A percentile compares a stretch with the other conserved stretches of the same genome.
Evolutionary conservation across 2,329 filamentous ascomycete species (phyloP).

Genomic region (Penicillium brasilianum): DNA sequence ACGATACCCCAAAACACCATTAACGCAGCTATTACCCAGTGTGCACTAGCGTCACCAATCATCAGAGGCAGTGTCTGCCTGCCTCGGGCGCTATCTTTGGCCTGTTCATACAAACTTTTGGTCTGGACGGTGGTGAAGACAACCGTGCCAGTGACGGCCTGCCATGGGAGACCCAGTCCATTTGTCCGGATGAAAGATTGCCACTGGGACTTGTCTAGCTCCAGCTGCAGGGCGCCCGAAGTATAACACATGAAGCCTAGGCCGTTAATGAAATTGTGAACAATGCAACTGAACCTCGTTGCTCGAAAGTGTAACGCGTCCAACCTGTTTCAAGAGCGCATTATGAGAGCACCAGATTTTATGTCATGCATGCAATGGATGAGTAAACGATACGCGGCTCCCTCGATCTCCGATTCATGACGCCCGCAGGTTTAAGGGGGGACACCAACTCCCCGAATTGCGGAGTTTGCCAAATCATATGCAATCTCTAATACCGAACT

Average conservation of each 20-base stretch:
- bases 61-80: constrained; percentile 25
- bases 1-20: constrained; percentile 10
- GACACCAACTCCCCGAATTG: no score
- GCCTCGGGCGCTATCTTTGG: constrained; percentile 33
- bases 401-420: no score
- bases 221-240: constrained; percentile 6
- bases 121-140: constrained; percentile 46
- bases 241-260: constrained; percentile 12
- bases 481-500: no score
- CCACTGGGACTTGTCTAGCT: not conserved
- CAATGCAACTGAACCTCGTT: not conserved
- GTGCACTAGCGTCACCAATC: constrained; percentile 14
- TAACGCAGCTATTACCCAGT: not conserved
- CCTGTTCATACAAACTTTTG: constrained; percentile 46
- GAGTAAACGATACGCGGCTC: no score
- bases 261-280: constrained; percentile 16
- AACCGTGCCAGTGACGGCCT: constrained; percentile 17
- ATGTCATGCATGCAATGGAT: no score
- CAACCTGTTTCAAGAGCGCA: no score
- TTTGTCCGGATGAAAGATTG: not conserved
- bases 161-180: constrained; percentile 5
- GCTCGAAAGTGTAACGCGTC: no score
- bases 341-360: no score
- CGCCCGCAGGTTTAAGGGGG: no score
- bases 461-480: no score